A percentile compares a stretch with the other conserved stretches of the same genome.
These are phyloP conservation scores for Ogataea polymorpha DNA, from an alignment of 805 yeast species.

Conservation along the genomic window DNA sequence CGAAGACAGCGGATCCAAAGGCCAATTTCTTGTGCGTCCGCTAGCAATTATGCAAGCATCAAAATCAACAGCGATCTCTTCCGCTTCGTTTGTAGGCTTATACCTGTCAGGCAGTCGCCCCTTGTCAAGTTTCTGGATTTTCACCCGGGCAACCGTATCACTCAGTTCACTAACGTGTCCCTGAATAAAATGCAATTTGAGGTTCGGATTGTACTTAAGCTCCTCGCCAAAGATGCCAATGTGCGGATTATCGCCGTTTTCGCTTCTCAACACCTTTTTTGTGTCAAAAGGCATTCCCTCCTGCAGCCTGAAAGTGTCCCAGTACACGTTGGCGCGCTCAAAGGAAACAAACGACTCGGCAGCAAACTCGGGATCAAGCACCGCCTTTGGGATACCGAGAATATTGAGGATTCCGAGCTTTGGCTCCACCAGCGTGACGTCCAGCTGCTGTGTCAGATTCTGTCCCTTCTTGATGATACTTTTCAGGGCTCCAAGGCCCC, in stretches of 20 bases:
- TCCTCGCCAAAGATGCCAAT: not conserved
- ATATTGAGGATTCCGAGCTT: conserved; percentile 40
- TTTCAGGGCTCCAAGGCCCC: conserved; percentile 12
- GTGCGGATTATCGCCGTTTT: conserved; percentile 1
- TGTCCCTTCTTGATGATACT: conserved; percentile 4
- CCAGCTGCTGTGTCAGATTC: conserved; percentile 11
- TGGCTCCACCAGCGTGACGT: conserved; percentile 38
- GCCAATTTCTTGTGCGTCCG: too few species aligned
- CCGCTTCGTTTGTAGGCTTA: too few species aligned
- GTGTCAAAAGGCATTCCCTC: not conserved
- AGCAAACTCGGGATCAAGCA: conserved; percentile 37
- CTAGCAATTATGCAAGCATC: too few species aligned
- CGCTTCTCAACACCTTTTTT: conserved; percentile 5
- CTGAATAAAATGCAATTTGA: conserved; percentile 12
- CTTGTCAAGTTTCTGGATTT: conserved; percentile 1
- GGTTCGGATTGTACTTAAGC: conserved; percentile 8
- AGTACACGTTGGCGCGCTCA: conserved; percentile 9
- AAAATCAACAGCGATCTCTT: too few species aligned
- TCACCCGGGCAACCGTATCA: conserved; percentile 8
- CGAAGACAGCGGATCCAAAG: too few species aligned
- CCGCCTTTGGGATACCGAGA: conserved; percentile 38
- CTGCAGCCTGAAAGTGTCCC: conserved; percentile 13
- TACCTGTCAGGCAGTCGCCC: conserved; percentile 2
- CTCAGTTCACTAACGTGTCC: too few species aligned
- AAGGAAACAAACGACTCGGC: conserved; percentile 9